Percentiles rank a stretch among this genome's conserved stretches.
These are phyloP conservation scores for Mangifera indica DNA, from an alignment of 345 rosid genomes.

Conservation along the genomic window DNA sequence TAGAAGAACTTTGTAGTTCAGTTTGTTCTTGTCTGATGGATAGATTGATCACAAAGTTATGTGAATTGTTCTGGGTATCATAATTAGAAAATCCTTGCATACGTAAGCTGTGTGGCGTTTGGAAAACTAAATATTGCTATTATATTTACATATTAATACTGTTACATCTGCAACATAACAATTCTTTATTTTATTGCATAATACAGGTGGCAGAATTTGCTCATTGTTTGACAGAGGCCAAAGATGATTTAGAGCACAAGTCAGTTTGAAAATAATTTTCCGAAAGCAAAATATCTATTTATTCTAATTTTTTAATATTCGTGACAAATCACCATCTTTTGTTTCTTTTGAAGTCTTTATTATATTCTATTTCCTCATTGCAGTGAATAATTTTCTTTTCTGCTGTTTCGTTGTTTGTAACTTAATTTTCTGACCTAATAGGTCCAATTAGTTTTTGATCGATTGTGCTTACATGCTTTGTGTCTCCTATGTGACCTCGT, in stretches of 20 bases:
- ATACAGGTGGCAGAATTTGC: constrained; percentile 83
- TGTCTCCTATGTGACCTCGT: background rate
- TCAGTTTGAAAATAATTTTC: constrained; percentile 34
- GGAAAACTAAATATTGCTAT: background rate
- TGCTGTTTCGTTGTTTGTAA: background rate
- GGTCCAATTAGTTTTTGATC: background rate
- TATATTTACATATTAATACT: background rate
- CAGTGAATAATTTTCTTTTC: background rate
- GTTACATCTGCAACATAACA: background rate
- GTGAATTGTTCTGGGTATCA: background rate
- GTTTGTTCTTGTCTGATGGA: background rate
- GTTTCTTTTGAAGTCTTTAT: background rate
- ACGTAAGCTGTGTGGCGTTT: background rate
- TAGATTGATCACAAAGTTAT: background rate
- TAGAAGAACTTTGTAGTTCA: background rate
- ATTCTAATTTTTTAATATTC: background rate
- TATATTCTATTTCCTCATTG: background rate
- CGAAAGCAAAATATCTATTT: constrained; percentile 1
- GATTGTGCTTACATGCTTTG: background rate
- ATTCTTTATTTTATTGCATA: background rate
- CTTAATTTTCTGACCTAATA: background rate
- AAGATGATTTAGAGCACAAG: constrained; percentile 81
- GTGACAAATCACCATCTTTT: no score
- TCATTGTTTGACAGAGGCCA: constrained; percentile 77
- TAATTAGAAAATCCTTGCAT: background rate